Evolutionary conservation across 2,329 filamentous ascomycete genomes (phyloP).

Genomic region (Paecilomyces dactylethromorphus): DNA sequence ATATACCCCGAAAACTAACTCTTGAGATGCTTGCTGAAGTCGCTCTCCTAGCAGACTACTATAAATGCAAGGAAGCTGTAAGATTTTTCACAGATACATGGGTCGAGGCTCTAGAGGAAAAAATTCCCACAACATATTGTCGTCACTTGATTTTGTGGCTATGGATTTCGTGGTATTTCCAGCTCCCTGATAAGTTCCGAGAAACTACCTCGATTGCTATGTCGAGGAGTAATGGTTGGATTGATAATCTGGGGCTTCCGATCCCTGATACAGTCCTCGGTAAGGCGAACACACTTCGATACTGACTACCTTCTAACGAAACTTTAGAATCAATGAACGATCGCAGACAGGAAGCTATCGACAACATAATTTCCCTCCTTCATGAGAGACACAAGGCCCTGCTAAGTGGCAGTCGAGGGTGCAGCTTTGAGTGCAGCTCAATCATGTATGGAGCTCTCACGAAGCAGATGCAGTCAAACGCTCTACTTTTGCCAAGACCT

Average conservation of each 20-base stretch:
- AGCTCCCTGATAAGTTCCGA: neutral
- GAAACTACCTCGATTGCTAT: neutral
- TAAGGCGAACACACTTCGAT: too few relatives aligned
- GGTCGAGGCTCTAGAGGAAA: constrained; percentile 2
- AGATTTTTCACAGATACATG: constrained; percentile 10
- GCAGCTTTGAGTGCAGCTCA: constrained; percentile 4
- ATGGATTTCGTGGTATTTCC: constrained; percentile 25
- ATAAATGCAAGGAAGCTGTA: constrained; percentile 11
- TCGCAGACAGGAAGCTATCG: neutral
- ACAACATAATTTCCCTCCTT: neutral
- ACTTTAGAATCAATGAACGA: neutral
- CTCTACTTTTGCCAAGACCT: constrained; percentile 2
- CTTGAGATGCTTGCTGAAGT: constrained; percentile 8
- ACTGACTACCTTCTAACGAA: neutral
- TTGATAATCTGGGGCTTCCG: constrained; percentile 2
- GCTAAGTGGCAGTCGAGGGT: neutral
- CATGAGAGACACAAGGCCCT: neutral
- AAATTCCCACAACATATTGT: neutral
- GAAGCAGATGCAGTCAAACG: constrained; percentile 3
- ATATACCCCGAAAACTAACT: constrained; percentile 5
- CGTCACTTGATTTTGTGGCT: constrained; percentile 2
- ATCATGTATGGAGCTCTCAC: constrained; percentile 5
- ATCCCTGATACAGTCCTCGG: neutral
- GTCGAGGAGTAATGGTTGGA: neutral
- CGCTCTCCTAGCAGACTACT: constrained; percentile 14